phyloP scores from a whole-genome alignment of 768 basidiomycete species.

The Lyophyllum atratum region DNA sequence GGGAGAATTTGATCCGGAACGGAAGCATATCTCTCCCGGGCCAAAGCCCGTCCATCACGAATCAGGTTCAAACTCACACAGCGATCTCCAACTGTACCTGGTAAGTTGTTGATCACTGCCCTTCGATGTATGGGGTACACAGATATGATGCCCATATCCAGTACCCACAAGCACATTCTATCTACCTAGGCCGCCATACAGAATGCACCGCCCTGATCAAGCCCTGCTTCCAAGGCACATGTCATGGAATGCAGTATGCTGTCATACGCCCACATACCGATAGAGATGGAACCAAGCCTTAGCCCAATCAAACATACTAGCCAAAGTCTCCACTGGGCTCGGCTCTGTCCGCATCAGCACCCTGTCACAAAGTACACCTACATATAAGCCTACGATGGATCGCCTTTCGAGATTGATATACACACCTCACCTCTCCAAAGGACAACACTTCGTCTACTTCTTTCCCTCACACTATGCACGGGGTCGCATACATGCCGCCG shows the following conservation, averaged over 20 bases:
- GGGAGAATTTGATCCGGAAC: background rate
- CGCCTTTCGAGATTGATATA: background rate
- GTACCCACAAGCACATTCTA: too few relatives aligned
- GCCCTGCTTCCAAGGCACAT: background rate
- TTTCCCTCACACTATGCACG: background rate
- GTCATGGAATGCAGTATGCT: background rate
- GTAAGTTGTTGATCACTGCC: too few relatives aligned
- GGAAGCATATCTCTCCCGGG: background rate
- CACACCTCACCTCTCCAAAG: background rate
- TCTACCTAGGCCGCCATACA: background rate
- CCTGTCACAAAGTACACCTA: too few relatives aligned
- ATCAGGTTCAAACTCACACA: background rate
- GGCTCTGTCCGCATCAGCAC: background rate
- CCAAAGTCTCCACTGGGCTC: background rate
- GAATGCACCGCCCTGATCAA: background rate
- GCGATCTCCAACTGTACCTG: too few relatives aligned
- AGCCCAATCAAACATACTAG: background rate
- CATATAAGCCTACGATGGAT: background rate
- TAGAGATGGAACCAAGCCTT: background rate
- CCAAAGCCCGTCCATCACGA: background rate
- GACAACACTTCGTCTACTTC: background rate
- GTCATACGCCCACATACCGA: background rate
- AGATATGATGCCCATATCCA: too few relatives aligned
- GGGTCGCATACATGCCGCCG: background rate
- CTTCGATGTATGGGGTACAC: too few relatives aligned